Conservation (phyloP, 306 rosid species). For the Sphenostylis stenocarpa region DNA sequence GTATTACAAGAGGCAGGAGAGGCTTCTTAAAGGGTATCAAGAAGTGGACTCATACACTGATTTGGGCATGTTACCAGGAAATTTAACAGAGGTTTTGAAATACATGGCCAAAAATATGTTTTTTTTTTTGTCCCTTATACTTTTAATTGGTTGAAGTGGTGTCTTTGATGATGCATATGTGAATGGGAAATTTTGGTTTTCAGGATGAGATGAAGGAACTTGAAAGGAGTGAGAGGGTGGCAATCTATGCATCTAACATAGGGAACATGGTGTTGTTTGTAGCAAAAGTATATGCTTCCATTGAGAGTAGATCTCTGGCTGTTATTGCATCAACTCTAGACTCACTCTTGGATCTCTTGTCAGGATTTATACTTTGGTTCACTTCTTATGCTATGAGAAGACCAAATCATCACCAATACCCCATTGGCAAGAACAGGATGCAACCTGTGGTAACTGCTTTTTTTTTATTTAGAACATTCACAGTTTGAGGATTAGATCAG, state of each 20-base stretch:
- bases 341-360: slow-evolving; percentile 87
- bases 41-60: slow-evolving; percentile 74
- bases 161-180: not conserved
- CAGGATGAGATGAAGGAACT: slow-evolving; percentile 60
- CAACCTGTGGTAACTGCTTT: slow-evolving; percentile 76
- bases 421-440: slow-evolving; percentile 89
- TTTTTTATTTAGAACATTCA: not conserved
- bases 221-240: slow-evolving; percentile 57
- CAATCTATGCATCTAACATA: slow-evolving; percentile 71
- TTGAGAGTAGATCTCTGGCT: slow-evolving; percentile 82
- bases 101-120: not conserved
- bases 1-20: slow-evolving; percentile 78
- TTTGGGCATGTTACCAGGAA: slow-evolving; percentile 56
- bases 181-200: not conserved
- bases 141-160: not conserved
- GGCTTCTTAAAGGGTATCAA: slow-evolving; percentile 68
- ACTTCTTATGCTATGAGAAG: slow-evolving; percentile 79
- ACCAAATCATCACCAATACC: slow-evolving; percentile 70
- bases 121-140: too few species aligned
- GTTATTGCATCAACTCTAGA: slow-evolving; percentile 98
- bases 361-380: slow-evolving; percentile 92
- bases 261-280: slow-evolving; percentile 71
- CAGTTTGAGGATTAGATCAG: not conserved
- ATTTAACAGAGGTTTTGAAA: slow-evolving; percentile 53
- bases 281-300: slow-evolving; percentile 83